Conservation (phyloP, 306 rosid genomes). For the Glycyrrhiza uralensis region DNA sequence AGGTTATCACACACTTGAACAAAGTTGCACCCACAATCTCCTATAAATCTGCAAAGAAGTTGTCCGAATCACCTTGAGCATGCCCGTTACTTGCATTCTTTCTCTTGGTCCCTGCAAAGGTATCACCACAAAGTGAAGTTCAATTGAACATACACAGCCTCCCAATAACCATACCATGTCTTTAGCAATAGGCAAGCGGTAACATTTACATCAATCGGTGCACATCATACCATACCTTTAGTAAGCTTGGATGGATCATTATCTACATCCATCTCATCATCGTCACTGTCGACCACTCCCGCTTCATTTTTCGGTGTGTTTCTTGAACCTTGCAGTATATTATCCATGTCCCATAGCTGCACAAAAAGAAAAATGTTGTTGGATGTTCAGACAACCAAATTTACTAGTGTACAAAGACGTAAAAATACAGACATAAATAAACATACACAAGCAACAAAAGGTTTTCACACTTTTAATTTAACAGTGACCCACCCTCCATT, state of each 20-base stretch:
- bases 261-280: constrained; percentile 65
- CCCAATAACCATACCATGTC: not conserved
- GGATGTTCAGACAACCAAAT: not conserved
- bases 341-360: constrained; percentile 84
- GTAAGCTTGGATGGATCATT: constrained; percentile 23
- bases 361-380: not conserved
- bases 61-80: constrained; percentile 10
- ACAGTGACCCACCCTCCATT: not conserved
- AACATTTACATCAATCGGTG: not conserved
- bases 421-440: not conserved
- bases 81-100: constrained; percentile 40
- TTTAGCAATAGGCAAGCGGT: not conserved
- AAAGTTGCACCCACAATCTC: not conserved
- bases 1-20: not conserved
- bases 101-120: constrained; percentile 49
- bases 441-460: not conserved
- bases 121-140: constrained; percentile 2
- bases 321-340: constrained; percentile 46
- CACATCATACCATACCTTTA: constrained; percentile 41
- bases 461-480: constrained; percentile 12
- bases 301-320: constrained; percentile 31
- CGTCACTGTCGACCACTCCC: constrained; percentile 31
- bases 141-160: not conserved
- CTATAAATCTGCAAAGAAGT: constrained; percentile 63
- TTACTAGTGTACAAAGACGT: not conserved